Evolutionary conservation across 2,329 filamentous ascomycete genomes (phyloP).

Genomic region (Diaporthe vexans): DNA sequence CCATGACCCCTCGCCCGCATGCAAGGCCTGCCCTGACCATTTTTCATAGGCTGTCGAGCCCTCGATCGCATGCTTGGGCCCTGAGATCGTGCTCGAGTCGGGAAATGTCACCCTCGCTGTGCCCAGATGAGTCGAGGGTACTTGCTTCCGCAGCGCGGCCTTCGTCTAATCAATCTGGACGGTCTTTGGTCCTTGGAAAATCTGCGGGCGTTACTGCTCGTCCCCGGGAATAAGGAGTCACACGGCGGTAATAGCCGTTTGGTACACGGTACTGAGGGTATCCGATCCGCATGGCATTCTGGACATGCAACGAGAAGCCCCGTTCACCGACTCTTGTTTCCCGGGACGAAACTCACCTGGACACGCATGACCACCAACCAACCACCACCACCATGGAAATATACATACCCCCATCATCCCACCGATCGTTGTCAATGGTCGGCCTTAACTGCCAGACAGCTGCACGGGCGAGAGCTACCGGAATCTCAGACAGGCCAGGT

Average conservation of each 20-base stretch:
- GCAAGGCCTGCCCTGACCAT: background rate
- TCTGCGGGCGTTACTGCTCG: background rate
- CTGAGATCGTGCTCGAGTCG: constrained; percentile 19
- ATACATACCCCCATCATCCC: no score
- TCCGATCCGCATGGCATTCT: background rate
- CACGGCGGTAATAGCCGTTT: background rate
- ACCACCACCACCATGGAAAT: background rate
- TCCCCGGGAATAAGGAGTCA: background rate
- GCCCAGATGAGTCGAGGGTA: constrained; percentile 22
- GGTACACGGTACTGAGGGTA: background rate
- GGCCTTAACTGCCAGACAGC: no score
- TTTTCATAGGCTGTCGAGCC: background rate
- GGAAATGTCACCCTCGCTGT: constrained; percentile 1
- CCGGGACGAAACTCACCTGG: background rate
- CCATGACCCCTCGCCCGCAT: background rate
- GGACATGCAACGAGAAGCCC: background rate
- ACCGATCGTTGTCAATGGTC: background rate
- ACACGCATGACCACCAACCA: background rate
- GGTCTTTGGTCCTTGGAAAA: background rate
- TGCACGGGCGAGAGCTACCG: background rate
- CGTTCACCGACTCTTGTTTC: constrained; percentile 7
- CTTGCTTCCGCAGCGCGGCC: constrained; percentile 7
- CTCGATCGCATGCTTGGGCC: background rate
- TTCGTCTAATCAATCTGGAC: background rate
- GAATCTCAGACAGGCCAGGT: background rate